A percentile compares a stretch with the other conserved stretches of the same genome.
Evolutionary conservation across 108 stramenopile species (phyloP).

Genomic region (Nannochloropsis oceanica): DNA sequence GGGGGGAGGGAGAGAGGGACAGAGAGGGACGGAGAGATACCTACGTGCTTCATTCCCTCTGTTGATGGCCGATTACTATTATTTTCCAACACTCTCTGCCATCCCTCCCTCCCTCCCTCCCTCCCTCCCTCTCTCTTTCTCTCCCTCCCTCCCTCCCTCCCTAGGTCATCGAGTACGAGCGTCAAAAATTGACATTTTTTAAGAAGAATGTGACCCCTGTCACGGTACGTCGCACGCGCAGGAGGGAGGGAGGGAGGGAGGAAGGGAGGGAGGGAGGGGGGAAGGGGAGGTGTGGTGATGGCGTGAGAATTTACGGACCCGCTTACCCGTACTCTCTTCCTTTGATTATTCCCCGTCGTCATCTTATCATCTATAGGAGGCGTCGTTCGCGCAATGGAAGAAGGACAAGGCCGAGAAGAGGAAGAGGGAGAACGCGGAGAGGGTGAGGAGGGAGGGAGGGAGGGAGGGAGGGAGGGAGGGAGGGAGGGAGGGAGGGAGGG

Average conservation of each 20-base stretch:
- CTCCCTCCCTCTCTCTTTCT: too few relatives aligned
- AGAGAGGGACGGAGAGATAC: too few relatives aligned
- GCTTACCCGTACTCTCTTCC: too few relatives aligned
- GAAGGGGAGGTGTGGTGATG: neutral
- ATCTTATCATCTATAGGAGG: neutral
- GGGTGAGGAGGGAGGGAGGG: neutral
- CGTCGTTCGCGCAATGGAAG: neutral
- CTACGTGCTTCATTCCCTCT: too few relatives aligned
- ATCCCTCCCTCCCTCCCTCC: too few relatives aligned
- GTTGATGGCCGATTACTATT: too few relatives aligned
- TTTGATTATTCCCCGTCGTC: too few relatives aligned
- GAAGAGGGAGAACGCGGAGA: conserved; percentile 14
- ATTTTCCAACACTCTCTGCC: too few relatives aligned
- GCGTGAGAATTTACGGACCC: too few relatives aligned
- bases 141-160: neutral
- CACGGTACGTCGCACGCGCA: neutral
- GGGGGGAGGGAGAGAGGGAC: too few relatives aligned
- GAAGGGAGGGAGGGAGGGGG: neutral
- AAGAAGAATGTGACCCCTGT: neutral
- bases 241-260: too few relatives aligned
- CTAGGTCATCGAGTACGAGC: neutral
- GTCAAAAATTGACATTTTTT: neutral
- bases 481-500: conserved; percentile 7
- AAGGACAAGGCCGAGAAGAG: neutral
- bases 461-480: neutral